Evolutionary conservation across 73 alveolate genomes (phyloP).

Genomic region (Diophrys appendiculata): DNA sequence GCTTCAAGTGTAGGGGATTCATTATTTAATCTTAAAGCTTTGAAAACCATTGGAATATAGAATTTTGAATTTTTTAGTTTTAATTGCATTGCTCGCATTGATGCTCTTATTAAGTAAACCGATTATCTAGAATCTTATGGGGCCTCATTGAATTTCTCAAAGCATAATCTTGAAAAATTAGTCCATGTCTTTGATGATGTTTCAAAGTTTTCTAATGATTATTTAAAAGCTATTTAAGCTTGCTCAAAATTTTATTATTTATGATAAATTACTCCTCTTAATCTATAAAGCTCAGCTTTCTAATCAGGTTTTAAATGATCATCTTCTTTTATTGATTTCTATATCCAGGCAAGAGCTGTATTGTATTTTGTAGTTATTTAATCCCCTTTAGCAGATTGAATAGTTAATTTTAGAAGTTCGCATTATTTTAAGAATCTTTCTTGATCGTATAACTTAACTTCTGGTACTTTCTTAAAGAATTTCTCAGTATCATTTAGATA

Average conservation of each 20-base stretch:
- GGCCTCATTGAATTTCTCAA: background rate
- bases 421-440: constrained; percentile 1
- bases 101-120: background rate
- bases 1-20: background rate
- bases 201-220: background rate
- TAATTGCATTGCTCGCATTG: constrained; percentile 6
- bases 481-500: constrained; percentile 1
- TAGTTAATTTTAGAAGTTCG: background rate
- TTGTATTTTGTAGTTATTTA: background rate
- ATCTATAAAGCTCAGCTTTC: background rate
- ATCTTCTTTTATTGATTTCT: background rate
- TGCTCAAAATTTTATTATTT: background rate
- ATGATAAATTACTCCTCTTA: background rate
- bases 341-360: background rate
- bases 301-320: background rate
- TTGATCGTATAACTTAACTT: background rate
- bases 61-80: background rate
- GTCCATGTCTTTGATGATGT: background rate
- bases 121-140: background rate
- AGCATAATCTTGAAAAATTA: background rate
- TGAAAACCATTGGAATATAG: background rate
- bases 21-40: background rate
- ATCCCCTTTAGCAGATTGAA: no score
- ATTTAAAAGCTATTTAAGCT: background rate
- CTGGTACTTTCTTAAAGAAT: background rate